phyloP scores from a whole-genome alignment of 2,329 filamentous ascomycete genomes.

The Calonectria hawksworthii region DNA sequence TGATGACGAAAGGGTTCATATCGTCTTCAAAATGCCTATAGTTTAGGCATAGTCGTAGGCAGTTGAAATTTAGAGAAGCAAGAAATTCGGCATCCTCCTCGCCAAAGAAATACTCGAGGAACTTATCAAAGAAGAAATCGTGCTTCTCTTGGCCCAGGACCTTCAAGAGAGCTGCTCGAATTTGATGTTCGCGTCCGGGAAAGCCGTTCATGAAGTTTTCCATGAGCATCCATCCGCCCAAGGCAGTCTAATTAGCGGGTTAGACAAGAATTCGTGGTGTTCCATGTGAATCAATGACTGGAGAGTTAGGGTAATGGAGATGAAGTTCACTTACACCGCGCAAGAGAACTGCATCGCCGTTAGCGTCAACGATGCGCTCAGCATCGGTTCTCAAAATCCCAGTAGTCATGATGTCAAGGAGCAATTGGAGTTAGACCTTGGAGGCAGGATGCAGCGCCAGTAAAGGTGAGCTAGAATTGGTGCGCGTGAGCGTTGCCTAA shows the following conservation, averaged over 20 bases:
- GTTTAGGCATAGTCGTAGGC: conserved; percentile 70
- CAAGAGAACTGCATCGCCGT: conserved; percentile 61
- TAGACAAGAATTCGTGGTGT: background rate
- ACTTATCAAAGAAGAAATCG: conserved; percentile 72
- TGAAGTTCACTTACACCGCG: conserved; percentile 39
- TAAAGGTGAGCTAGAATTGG: background rate
- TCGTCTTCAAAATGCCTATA: conserved; percentile 69
- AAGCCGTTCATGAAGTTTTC: conserved; percentile 75
- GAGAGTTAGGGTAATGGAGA: too few relatives aligned
- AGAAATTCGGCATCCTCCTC: conserved; percentile 71
- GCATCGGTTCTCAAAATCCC: conserved; percentile 44
- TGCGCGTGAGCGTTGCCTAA: background rate
- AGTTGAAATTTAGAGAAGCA: conserved; percentile 67
- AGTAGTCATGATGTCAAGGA: conserved; percentile 18
- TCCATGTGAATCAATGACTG: background rate
- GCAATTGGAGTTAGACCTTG: background rate
- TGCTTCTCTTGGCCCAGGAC: conserved; percentile 69
- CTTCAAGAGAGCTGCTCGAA: conserved; percentile 65
- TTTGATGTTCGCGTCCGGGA: conserved; percentile 68
- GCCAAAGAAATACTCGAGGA: conserved; percentile 70
- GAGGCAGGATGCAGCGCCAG: background rate
- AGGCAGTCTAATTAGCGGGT: conserved; percentile 35
- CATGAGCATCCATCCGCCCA: conserved; percentile 57
- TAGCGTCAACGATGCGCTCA: conserved; percentile 57
- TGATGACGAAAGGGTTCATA: conserved; percentile 63